Conservation (phyloP, 106 monocot species). For the Apostasia shenzhenica region DNA sequence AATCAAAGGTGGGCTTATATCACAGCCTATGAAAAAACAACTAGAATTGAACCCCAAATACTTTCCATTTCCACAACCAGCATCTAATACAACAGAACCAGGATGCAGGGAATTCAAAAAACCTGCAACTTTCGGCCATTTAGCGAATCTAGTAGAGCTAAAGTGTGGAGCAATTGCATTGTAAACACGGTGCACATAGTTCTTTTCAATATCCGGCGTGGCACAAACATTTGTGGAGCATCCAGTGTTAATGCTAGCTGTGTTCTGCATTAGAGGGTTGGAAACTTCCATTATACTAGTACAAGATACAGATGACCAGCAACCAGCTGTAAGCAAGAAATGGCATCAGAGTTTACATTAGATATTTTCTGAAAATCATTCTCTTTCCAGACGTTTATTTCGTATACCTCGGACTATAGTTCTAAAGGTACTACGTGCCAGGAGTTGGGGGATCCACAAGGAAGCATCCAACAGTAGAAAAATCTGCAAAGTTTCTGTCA, state of each 20-base stretch:
- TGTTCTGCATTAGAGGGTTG: neutral
- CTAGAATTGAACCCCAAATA: slow-evolving; percentile 66
- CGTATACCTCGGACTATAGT: too few relatives aligned
- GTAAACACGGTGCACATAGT: slow-evolving; percentile 85
- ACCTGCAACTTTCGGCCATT: slow-evolving; percentile 93
- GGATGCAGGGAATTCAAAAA: slow-evolving; percentile 64
- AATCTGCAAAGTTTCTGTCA: too few relatives aligned
- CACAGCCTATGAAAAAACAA: slow-evolving; percentile 80
- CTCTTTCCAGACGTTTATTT: too few relatives aligned
- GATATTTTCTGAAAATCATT: too few relatives aligned
- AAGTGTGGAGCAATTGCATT: slow-evolving; percentile 96
- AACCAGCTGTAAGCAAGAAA: too few relatives aligned
- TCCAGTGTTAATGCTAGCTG: neutral
- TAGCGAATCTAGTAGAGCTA: slow-evolving; percentile 86
- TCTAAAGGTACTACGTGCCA: too few relatives aligned
- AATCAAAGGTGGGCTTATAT: slow-evolving; percentile 73
- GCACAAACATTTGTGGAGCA: slow-evolving; percentile 32
- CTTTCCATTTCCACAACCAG: slow-evolving; percentile 96
- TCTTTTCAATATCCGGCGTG: slow-evolving; percentile 93
- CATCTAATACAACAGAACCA: slow-evolving; percentile 70
- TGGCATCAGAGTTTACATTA: too few relatives aligned
- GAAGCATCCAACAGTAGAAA: too few relatives aligned
- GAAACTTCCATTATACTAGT: neutral
- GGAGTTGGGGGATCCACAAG: too few relatives aligned
- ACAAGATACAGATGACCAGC: neutral